A percentile compares a stretch with the other conserved stretches of the same genome.
phyloP scores from a whole-genome alignment of 169 alveolate species.

The Fabrea salina region DNA sequence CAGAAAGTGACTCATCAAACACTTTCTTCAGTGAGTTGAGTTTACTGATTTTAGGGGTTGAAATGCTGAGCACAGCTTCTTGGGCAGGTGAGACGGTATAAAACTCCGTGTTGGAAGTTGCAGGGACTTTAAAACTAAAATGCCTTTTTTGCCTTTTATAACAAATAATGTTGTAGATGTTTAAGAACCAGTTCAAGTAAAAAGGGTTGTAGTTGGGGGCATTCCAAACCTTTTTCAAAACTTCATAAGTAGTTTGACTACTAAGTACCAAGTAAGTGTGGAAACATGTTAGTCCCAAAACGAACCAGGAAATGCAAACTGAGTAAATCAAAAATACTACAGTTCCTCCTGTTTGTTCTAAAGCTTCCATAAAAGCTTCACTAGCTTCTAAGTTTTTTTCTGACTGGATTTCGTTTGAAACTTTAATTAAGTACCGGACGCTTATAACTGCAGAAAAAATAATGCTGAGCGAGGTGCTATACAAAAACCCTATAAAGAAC shows the following conservation, averaged over 20 bases:
- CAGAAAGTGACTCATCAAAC: no score
- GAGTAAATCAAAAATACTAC: background rate
- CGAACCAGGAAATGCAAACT: background rate
- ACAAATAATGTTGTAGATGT: no score
- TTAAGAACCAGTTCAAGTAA: background rate
- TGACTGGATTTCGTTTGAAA: background rate
- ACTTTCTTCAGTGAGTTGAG: no score
- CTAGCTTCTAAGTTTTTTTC: background rate
- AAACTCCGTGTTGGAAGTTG: no score
- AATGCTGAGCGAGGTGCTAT: background rate
- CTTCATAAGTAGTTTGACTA: background rate
- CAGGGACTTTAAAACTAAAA: no score
- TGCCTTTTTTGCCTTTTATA: no score
- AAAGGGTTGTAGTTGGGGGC: background rate
- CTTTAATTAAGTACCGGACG: background rate
- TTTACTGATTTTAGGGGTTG: no score
- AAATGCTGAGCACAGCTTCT: no score
- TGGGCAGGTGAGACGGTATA: no score
- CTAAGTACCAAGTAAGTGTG: background rate
- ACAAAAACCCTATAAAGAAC: slow-evolving; percentile 38
- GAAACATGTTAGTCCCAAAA: background rate
- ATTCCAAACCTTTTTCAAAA: slow-evolving; percentile 1
- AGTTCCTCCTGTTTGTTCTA: background rate
- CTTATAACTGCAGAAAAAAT: background rate
- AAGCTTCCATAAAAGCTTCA: background rate